Evolutionary conservation across 2,329 filamentous ascomycete genomes (phyloP).

Genomic region (Purpureocillium lavendulum): DNA sequence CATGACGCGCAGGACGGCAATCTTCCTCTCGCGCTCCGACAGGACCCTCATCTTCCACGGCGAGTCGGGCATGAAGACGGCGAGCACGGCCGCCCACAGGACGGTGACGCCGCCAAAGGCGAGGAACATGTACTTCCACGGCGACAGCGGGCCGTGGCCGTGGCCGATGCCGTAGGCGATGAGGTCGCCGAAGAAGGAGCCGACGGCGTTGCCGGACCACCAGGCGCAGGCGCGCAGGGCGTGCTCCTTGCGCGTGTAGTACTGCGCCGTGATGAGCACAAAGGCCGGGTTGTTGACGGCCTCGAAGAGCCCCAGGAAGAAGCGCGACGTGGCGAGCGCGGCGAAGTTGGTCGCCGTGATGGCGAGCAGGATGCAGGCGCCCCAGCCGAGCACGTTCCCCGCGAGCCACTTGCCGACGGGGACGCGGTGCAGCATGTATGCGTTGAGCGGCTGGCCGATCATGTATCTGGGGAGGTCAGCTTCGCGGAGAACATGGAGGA

Average conservation of each 20-base stretch:
- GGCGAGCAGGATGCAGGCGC: neutral
- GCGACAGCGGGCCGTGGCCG: neutral
- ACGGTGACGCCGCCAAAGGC: conserved; percentile 1
- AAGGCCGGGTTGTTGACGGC: conserved; percentile 7
- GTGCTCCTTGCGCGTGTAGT: conserved; percentile 10
- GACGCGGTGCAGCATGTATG: conserved; percentile 4
- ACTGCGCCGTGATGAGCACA: conserved; percentile 7
- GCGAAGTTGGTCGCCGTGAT: conserved; percentile 6
- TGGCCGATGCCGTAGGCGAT: conserved; percentile 7
- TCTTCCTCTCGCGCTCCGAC: conserved; percentile 5
- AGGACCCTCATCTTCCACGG: conserved; percentile 2
- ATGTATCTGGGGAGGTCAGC: neutral
- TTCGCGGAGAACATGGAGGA: too few species aligned
- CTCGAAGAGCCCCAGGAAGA: conserved; percentile 11
- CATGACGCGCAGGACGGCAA: conserved; percentile 8
- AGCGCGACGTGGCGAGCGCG: conserved; percentile 3
- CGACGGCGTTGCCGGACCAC: conserved; percentile 8
- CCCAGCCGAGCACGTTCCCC: conserved; percentile 3
- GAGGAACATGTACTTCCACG: conserved; percentile 3
- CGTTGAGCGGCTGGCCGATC: neutral
- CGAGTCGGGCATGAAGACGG: conserved; percentile 2
- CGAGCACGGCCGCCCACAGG: conserved; percentile 2
- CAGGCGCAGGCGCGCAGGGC: conserved; percentile 8
- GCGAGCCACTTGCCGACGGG: conserved; percentile 5
- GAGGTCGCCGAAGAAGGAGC: conserved; percentile 6